Percentiles rank a stretch among this genome's conserved stretches.
Evolutionary conservation across 73 alveolate genomes (phyloP).

Genomic region (Tetrahymena thermophila): DNA sequence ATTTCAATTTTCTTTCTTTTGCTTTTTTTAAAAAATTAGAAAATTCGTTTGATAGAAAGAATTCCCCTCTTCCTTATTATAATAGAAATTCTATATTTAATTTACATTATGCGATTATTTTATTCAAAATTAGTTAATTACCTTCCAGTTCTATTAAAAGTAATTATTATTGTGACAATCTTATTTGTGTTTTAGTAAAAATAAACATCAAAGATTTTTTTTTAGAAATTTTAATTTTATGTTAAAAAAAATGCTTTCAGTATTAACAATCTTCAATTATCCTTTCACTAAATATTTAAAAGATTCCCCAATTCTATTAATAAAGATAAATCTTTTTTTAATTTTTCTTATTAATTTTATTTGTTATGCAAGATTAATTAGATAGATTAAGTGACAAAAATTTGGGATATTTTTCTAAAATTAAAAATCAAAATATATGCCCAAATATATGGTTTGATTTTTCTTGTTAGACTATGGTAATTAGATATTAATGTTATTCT

Average conservation of each 20-base stretch:
- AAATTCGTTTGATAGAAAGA: too few relatives aligned
- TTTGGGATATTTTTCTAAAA: background rate
- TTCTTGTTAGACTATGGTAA: background rate
- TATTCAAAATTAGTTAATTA: background rate
- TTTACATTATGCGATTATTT: background rate
- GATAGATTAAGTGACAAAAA: background rate
- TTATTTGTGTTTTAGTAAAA: background rate
- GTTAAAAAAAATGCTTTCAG: background rate
- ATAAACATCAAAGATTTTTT: background rate
- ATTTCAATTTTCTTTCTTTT: background rate
- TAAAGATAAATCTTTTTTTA: background rate
- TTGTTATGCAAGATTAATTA: background rate
- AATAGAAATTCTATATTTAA: background rate
- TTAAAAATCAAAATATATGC: background rate
- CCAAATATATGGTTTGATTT: background rate
- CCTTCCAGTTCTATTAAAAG: background rate
- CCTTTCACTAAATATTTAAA: background rate
- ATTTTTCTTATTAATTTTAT: background rate
- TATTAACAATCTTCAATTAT: background rate
- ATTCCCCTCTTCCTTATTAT: background rate
- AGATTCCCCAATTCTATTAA: background rate
- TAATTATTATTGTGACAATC: background rate
- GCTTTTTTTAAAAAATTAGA: too few relatives aligned
- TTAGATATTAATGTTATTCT: background rate
- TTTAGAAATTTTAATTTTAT: background rate